phyloP scores from a whole-genome alignment of 768 basidiomycete species.

The Strobilomyces confusus region DNA sequence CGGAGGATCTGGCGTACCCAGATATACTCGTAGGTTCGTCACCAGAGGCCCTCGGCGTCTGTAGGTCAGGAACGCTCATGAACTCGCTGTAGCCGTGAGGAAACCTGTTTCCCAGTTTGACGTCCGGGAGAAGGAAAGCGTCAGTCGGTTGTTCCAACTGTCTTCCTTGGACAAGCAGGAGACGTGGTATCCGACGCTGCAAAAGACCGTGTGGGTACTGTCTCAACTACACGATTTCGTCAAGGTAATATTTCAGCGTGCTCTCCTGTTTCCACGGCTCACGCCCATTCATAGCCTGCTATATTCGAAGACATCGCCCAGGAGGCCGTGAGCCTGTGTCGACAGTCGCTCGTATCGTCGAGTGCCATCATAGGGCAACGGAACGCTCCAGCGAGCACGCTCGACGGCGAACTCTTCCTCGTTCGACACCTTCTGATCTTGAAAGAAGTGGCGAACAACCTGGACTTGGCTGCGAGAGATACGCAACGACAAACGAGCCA shows the following conservation, averaged over 20 bases:
- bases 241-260: constrained; percentile 51
- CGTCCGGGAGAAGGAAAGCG: constrained; percentile 63
- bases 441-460: constrained; percentile 81
- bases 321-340: constrained; percentile 82
- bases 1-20: constrained; percentile 84
- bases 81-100: constrained; percentile 37
- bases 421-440: constrained; percentile 86
- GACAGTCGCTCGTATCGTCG: constrained; percentile 73
- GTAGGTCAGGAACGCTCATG: constrained; percentile 9
- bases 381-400: constrained; percentile 37
- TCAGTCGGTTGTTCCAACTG: constrained; percentile 65
- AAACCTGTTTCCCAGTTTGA: constrained; percentile 42
- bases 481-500: constrained; percentile 40
- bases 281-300: constrained; percentile 56
- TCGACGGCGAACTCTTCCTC: constrained; percentile 84
- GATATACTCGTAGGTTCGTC: constrained; percentile 68
- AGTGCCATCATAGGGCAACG: constrained; percentile 59
- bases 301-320: constrained; percentile 97
- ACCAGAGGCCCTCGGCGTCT: background rate
- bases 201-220: constrained; percentile 88
- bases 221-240: constrained; percentile 88
- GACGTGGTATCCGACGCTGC: constrained; percentile 89
- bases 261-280: background rate
- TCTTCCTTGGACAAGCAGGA: constrained; percentile 71
- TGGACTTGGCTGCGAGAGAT: constrained; percentile 58